A percentile compares a stretch with the other conserved stretches of the same genome.
These are phyloP conservation scores for Vachellia pachyceras DNA, from an alignment of 306 rosid species.

Conservation along the genomic window DNA sequence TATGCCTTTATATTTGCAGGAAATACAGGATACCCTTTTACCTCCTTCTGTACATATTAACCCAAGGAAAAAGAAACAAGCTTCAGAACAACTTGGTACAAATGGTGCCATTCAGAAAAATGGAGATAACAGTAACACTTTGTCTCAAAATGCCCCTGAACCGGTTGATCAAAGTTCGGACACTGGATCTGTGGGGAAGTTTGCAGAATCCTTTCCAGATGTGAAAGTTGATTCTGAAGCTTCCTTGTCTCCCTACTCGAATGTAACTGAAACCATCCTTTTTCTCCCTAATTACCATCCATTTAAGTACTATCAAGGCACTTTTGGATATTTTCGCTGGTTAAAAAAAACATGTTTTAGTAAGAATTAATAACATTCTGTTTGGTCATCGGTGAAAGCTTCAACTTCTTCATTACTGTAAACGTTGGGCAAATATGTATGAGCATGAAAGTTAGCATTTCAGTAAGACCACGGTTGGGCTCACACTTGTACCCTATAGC, in stretches of 20 bases:
- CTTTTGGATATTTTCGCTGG: background rate
- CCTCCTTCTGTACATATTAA: constrained; percentile 80
- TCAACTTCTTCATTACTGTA: background rate
- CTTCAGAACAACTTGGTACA: constrained; percentile 47
- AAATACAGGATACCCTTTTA: constrained; percentile 75
- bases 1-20: constrained; percentile 57
- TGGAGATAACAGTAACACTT: constrained; percentile 40
- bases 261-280: constrained; percentile 49
- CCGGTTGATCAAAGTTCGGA: constrained; percentile 45
- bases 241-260: constrained; percentile 75
- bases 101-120: constrained; percentile 61
- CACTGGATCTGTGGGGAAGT: constrained; percentile 41
- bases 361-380: constrained; percentile 25
- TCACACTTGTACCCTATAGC: background rate
- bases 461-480: constrained; percentile 1
- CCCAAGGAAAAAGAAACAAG: constrained; percentile 18
- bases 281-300: background rate
- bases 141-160: constrained; percentile 39
- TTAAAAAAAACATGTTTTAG: constrained; percentile 2
- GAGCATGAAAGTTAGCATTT: constrained; percentile 9
- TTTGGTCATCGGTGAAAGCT: background rate
- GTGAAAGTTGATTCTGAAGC: constrained; percentile 47
- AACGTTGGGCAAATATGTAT: background rate
- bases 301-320: constrained; percentile 23
- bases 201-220: constrained; percentile 41